These are phyloP conservation scores for Fusarium graminum DNA, from an alignment of 2,329 filamentous ascomycete genomes.

Conservation along the genomic window DNA sequence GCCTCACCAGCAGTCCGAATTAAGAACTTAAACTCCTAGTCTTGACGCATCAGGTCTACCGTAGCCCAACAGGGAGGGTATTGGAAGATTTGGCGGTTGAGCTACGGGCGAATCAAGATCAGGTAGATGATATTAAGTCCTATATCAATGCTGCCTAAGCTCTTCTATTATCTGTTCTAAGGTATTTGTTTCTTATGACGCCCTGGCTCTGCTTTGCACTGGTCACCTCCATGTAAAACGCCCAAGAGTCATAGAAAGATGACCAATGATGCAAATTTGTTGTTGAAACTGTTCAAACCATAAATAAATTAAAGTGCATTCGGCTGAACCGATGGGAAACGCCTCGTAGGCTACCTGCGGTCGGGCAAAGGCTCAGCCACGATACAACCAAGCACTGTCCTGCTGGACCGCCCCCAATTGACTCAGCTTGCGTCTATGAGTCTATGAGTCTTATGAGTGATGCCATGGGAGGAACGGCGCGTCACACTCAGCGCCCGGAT, in stretches of 20 bases:
- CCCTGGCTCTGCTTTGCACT: neutral
- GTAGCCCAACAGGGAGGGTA: neutral
- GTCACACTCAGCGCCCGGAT: conserved; percentile 5
- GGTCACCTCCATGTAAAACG: neutral
- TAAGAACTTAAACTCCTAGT: neutral
- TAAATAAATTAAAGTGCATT: conserved; percentile 10
- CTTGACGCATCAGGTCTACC: neutral
- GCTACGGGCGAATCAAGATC: no score
- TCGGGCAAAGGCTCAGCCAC: conserved; percentile 43
- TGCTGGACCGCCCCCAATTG: conserved; percentile 23
- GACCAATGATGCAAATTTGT: conserved; percentile 3
- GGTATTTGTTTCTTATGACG: no score
- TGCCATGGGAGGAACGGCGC: conserved; percentile 4
- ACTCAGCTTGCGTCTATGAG: conserved; percentile 27
- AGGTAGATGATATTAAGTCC: no score
- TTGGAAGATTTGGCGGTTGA: neutral
- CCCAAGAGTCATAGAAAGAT: neutral
- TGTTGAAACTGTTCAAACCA: neutral
- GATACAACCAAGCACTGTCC: neutral
- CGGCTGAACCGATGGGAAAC: conserved; percentile 15
- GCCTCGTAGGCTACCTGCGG: conserved; percentile 20
- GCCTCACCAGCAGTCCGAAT: neutral
- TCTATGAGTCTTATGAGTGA: conserved; percentile 34
- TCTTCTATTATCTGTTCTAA: no score
- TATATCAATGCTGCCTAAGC: no score